phyloP scores from a whole-genome alignment of 441 rosid species.

The Adansonia rubrostipa region DNA sequence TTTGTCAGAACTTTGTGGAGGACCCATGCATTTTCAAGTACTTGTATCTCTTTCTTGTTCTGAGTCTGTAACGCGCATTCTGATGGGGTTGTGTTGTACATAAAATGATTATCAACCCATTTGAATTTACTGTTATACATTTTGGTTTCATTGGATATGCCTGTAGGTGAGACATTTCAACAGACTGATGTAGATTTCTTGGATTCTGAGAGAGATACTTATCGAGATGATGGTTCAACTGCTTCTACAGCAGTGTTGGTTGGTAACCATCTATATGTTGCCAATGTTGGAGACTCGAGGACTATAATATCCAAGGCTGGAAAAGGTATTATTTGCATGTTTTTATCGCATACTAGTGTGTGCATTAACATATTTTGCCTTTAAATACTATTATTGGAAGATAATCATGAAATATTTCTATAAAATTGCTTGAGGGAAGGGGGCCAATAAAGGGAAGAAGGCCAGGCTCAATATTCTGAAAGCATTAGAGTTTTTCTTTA shows the following conservation, averaged over 20 bases:
- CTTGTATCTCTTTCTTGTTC: neutral
- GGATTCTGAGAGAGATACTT: slow-evolving; percentile 76
- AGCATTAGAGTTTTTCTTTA: neutral
- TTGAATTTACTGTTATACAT: slow-evolving; percentile 12
- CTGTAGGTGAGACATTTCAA: slow-evolving; percentile 82
- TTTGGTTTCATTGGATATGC: slow-evolving; percentile 29
- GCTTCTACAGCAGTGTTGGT: slow-evolving; percentile 94
- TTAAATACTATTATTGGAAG: neutral
- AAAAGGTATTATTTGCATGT: slow-evolving; percentile 52
- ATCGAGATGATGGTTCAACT: slow-evolving; percentile 96
- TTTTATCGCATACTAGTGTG: neutral
- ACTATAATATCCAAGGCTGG: slow-evolving; percentile 89
- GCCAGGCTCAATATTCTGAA: neutral
- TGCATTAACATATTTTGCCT: neutral
- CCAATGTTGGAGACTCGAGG: slow-evolving; percentile 97
- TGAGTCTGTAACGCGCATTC: slow-evolving; percentile 12
- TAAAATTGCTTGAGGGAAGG: neutral
- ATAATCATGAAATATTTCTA: neutral
- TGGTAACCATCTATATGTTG: slow-evolving; percentile 91
- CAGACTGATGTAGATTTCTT: slow-evolving; percentile 85
- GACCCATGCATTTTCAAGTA: slow-evolving; percentile 22
- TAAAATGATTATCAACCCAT: slow-evolving; percentile 13
- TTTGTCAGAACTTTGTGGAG: slow-evolving; percentile 15
- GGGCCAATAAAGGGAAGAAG: neutral
- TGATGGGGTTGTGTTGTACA: neutral